These are phyloP conservation scores for Globisporangium spinosum DNA, from an alignment of 352 stramenopile genomes.

Conservation along the genomic window DNA sequence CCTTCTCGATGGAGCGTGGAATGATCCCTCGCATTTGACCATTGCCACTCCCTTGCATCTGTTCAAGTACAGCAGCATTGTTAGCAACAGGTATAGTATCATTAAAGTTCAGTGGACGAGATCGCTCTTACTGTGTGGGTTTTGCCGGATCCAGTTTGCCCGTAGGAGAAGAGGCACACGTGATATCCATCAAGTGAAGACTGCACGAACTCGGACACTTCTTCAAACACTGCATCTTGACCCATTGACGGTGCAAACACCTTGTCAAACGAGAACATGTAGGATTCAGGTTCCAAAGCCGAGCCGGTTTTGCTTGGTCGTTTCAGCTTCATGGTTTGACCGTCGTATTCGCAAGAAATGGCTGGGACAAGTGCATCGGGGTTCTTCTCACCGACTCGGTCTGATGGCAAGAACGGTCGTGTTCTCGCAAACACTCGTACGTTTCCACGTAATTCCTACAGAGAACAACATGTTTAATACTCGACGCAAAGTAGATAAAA, in stretches of 20 bases:
- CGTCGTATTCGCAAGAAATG: slow-evolving; percentile 70
- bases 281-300: slow-evolving; percentile 38
- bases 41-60: slow-evolving; percentile 97
- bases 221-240: slow-evolving; percentile 95
- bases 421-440: slow-evolving; percentile 97
- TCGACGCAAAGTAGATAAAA: background rate
- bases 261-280: slow-evolving; percentile 95
- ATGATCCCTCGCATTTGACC: slow-evolving; percentile 97
- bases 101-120: slow-evolving; percentile 2
- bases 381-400: slow-evolving; percentile 43
- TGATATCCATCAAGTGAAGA: slow-evolving; percentile 96
- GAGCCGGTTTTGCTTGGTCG: slow-evolving; percentile 39
- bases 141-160: slow-evolving; percentile 93
- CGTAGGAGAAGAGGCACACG: slow-evolving; percentile 95
- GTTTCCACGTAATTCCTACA: slow-evolving; percentile 97
- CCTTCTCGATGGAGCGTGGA: slow-evolving; percentile 95
- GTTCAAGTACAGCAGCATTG: slow-evolving; percentile 3
- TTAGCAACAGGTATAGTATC: slow-evolving; percentile 8
- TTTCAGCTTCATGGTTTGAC: slow-evolving; percentile 59
- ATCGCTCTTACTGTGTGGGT: slow-evolving; percentile 79
- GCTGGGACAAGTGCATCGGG: slow-evolving; percentile 36
- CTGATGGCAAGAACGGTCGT: slow-evolving; percentile 85
- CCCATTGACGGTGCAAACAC: slow-evolving; percentile 92
- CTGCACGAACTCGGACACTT: slow-evolving; percentile 97
- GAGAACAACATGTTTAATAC: background rate